Evolutionary conservation across 2,329 filamentous ascomycete genomes (phyloP), one percentile per base, ranked within the genome.

Genomic region (Ophiosphaerella herpotricha): DNA sequence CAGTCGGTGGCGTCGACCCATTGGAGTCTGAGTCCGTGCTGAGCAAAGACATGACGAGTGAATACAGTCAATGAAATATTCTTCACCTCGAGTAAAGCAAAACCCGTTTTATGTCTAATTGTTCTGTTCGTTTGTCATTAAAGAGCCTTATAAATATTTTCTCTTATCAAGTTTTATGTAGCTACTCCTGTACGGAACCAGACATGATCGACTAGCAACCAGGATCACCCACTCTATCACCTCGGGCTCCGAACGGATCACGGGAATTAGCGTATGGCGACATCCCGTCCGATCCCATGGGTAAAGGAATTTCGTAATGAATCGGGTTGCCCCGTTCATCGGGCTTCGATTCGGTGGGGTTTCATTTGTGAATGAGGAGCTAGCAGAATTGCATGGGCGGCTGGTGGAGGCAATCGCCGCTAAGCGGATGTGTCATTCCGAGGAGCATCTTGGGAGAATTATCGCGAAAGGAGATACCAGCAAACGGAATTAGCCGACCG

Each of bases 21-120:
- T 48, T 33, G 33, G 46, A 42, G 24, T 48, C 33, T 33, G 46
- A 48, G 18, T 6, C 34, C 4, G 33, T 14, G 26, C 46, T 33
- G 39, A 32, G 46, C 36, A 18, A 37, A 42, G 46, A n/a, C 46
- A 48, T 48, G 35, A 18, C 35, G 35, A 16, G 35, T 14, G n/a
- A 37, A 37, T 37, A 37, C 35, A 37, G 35, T 37, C 35, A 37
- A 16, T 9, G 21, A 37, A 16, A 18, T 37, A 37, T 37, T 37
- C 14, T 14, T 37, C 35, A 14, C 35, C 14, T 37, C 35, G 8
- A n/a, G 35, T 37, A 21, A 37, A 36, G 9, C 14, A 21, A 37
- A 21, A 21, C 35, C n/a, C 14, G 35, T n/a, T 37, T 14, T 37
- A 21, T 16, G 35, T 37, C 21, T 14, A 21, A 37, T 37, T 9